Conservation (phyloP, 192 early-diverging fungal genomes). For the Linnemannia zychae region DNA sequence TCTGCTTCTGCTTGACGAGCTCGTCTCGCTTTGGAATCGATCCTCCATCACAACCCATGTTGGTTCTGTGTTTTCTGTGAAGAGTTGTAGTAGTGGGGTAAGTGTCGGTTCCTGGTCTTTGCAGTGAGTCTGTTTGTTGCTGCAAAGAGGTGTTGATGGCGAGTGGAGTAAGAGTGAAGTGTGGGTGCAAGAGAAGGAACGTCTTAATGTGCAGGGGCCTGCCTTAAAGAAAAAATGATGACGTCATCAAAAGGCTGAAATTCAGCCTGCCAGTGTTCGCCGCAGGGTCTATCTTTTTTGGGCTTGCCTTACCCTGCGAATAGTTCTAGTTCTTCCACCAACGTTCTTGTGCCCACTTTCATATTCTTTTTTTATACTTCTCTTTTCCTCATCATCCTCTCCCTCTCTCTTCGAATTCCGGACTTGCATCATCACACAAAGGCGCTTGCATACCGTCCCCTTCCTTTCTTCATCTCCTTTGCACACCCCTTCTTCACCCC, state of each 20-base stretch:
- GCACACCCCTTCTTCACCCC: background rate
- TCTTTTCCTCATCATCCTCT: background rate
- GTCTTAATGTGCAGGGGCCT: background rate
- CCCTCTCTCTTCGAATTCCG: background rate
- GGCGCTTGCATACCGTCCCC: background rate
- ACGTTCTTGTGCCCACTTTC: background rate
- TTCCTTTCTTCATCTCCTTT: background rate
- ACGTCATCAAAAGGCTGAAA: background rate
- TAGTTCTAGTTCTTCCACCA: background rate
- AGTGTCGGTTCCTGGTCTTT: background rate
- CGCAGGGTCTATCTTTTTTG: too few relatives aligned
- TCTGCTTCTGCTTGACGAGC: slow-evolving; percentile 86
- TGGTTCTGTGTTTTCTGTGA: background rate
- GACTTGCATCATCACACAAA: background rate
- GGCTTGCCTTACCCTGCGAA: background rate
- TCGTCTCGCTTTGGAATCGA: slow-evolving; percentile 90
- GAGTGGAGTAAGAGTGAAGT: background rate
- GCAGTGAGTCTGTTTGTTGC: background rate
- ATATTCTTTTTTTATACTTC: background rate
- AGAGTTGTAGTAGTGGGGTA: background rate
- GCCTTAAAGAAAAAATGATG: background rate
- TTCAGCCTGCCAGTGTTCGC: too few relatives aligned
- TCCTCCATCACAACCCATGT: slow-evolving; percentile 89
- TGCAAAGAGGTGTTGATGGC: background rate
- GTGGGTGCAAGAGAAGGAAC: background rate